Evolutionary conservation across 2,329 filamentous ascomycete species (phyloP).

Genomic region (Lachnellula cervina): DNA sequence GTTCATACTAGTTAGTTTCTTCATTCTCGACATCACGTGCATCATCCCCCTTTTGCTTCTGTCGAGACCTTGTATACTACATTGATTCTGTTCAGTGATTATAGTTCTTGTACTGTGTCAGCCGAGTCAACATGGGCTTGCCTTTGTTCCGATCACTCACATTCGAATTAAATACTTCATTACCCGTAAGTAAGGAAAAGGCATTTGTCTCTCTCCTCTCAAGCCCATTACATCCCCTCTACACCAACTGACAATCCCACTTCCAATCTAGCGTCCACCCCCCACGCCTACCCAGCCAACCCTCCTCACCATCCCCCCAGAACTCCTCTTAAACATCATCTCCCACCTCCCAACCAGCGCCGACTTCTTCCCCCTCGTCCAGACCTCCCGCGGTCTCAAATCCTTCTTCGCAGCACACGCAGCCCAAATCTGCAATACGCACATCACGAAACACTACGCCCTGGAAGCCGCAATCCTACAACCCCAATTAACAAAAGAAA

Average conservation of each 20-base stretch:
- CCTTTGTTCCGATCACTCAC: too few species aligned
- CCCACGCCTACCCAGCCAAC: background rate
- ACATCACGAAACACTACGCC: constrained; percentile 11
- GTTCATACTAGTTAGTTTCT: background rate
- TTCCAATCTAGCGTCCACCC: background rate
- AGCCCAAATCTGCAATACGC: constrained; percentile 19
- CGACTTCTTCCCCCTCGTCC: constrained; percentile 14
- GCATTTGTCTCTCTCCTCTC: background rate
- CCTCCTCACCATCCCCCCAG: constrained; percentile 24
- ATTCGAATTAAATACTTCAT: too few species aligned
- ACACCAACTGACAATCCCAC: background rate
- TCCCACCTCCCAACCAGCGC: constrained; percentile 15
- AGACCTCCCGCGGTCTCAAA: constrained; percentile 13
- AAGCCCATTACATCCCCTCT: background rate
- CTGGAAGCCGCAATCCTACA: constrained; percentile 10
- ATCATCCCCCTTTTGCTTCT: background rate
- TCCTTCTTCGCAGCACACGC: constrained; percentile 17
- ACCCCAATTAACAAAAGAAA: background rate
- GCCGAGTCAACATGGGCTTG: background rate
- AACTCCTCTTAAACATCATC: constrained; percentile 35
- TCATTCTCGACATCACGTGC: background rate
- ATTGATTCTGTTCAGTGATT: background rate
- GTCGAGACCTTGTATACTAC: background rate
- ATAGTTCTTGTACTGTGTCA: background rate
- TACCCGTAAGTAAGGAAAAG: too few species aligned